Base-by-base conservation (phyloP, 306 rosid species). In the Quercus bicolor region DNA sequence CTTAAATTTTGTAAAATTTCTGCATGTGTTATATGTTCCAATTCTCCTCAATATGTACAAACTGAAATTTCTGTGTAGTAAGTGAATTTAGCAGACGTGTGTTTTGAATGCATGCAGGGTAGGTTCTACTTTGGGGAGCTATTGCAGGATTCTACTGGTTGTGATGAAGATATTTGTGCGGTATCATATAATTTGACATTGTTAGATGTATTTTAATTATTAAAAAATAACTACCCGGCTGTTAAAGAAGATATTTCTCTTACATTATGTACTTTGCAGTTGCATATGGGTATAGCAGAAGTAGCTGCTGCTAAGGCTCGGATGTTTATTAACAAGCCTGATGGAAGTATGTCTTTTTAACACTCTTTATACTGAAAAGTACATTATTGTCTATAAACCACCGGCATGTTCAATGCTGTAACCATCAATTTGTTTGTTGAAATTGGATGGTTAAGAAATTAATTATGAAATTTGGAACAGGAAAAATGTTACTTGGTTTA, bases 251-350 rank as follows among this genome's bases (percentile, higher is more conserved):
- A 75, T 77, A 52, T 79, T 75, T 70, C 72, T 86, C 83, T 72
- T 72, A 75, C 74, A 48, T 79, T 68, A 52, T 85, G 31, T 73
- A 68, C 61, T 76, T 84, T 87, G 77, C 90, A 95, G 99, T 83
- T 95, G 90, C 99, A 95, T 78, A 74, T 92, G 40, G 97, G 94
- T 82, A 91, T 95, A 81, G 98, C 97, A 65, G 98, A 95, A 85
- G 97, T 93, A 78, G 99, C 99, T 82, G 98, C 98, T 84, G 98
- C 93, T 55, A 95, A 95, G 94, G 99, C 99, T 70, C 93, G 98
- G 76, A 95, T 95, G 98, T 95, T 95, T 86, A 79, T 91, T 65
- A 92, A 95, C 96, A 93, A 95, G 88, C 99, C 99, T 51, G 99
- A 95, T 85, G 99, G 99, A 93, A 95, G 97, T 95, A 90, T 70